A percentile compares a stretch with the other conserved stretches of the same genome.
These are phyloP conservation scores for Letharia columbiana DNA, from an alignment of 495 filamentous ascomycete species.

Conservation along the genomic window DNA sequence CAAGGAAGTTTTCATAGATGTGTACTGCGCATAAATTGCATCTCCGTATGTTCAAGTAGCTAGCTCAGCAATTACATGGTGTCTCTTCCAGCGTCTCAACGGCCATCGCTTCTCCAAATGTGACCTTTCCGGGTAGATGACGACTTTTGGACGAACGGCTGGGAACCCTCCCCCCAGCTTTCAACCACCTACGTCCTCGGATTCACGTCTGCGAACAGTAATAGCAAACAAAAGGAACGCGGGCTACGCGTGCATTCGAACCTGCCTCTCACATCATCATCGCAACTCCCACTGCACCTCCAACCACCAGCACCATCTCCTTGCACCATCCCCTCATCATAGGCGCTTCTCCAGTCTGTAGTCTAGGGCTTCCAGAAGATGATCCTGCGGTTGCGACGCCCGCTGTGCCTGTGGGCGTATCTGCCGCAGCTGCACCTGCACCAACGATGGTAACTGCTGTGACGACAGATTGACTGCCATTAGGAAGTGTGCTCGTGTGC, in stretches of 20 bases:
- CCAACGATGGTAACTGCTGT: slow-evolving; percentile 42
- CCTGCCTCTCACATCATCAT: slow-evolving; percentile 20
- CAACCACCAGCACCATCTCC: slow-evolving; percentile 39
- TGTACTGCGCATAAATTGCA: background rate
- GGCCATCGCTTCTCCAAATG: background rate
- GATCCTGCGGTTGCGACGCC: slow-evolving; percentile 18
- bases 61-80: slow-evolving; percentile 1
- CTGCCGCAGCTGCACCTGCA: slow-evolving; percentile 20
- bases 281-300: slow-evolving; percentile 26
- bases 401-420: slow-evolving; percentile 24
- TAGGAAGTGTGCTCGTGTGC: slow-evolving; percentile 58
- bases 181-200: background rate
- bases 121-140: background rate
- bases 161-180: background rate
- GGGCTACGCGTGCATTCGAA: background rate
- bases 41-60: background rate
- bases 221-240: background rate
- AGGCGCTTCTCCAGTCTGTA: slow-evolving; percentile 38
- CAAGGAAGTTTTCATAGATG: background rate
- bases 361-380: slow-evolving; percentile 26
- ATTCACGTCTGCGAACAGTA: background rate
- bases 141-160: background rate
- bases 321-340: slow-evolving; percentile 29
- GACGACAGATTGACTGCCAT: slow-evolving; percentile 48
- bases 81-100: background rate